Base-by-base conservation (phyloP, 352 stramenopile species). In the Pythium utonaiense region DNA sequence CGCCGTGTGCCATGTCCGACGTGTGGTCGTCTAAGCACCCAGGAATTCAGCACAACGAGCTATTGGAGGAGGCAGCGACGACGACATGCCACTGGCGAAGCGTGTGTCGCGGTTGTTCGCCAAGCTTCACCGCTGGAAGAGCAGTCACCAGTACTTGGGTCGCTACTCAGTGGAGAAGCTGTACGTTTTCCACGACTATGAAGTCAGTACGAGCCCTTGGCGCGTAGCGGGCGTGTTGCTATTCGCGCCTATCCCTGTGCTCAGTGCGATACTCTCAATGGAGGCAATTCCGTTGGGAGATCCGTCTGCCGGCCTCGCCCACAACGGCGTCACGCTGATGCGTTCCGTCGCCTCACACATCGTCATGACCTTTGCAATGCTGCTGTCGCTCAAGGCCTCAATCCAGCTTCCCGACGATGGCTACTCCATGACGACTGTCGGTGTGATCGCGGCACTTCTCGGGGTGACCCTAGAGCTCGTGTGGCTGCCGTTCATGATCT, bases 81-180 rank as follows among this genome's bases (percentile, higher is more conserved):
- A 33, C 28, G 28, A 5, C 28, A 33, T 33, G 28, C 5, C 28
- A 9, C 28, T 33, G 28, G 6, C 16, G 6, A 47, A 47, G 53
- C 53, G 53, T n/a, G 13, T 40, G 1, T 21, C 10, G 17, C 53
- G 53, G 17, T n/a, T 42, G 16, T 28, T 60, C n/a, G 53, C 53
- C 2, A 22, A 22, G 28, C 31, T 16, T 9, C 53, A 60, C 25
- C 38, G 53, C 25, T 62, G 55, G 55, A 62, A 62, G 42, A 59
- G 33, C 40, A 13, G 36, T 22, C n/a, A 33, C 31, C 41, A 42
- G 41, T 36, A 21, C 4, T 25, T 53, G 3, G 47, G 47, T 6
- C 47, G 47, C 24, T 53, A 53, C 28, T 53, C 47, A 17, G 22
- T 53, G 7, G 47, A 53, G 24, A 53, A 53, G 22, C 47, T 38